A percentile compares a stretch with the other conserved stretches of the same genome.
phyloP scores from a whole-genome alignment of 768 basidiomycete species.

The Rhodotorula taiwanensis region DNA sequence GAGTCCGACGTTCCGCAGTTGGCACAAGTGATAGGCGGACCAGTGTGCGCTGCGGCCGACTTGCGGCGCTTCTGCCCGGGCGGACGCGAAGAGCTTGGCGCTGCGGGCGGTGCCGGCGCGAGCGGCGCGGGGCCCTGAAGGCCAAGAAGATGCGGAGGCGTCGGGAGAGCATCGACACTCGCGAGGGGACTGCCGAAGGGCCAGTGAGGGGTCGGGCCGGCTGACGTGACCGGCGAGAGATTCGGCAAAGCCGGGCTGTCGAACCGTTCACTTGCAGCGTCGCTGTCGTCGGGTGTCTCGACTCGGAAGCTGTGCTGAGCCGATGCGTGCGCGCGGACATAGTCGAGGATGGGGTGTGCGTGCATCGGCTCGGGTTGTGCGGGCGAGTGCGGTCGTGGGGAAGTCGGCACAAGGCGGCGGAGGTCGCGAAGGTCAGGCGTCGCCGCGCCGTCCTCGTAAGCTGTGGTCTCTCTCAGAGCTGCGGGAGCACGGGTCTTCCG shows the following conservation, averaged over 20 bases:
- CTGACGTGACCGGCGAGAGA: background rate
- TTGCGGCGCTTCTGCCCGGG: constrained; percentile 7
- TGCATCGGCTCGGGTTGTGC: background rate
- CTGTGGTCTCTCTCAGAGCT: background rate
- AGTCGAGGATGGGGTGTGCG: constrained; percentile 6
- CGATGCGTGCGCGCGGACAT: constrained; percentile 16
- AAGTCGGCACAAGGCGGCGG: background rate
- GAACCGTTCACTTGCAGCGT: background rate
- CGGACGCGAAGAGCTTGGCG: background rate
- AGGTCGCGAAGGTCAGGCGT: background rate
- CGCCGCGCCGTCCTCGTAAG: background rate
- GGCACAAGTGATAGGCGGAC: constrained; percentile 11
- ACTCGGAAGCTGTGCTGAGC: constrained; percentile 2
- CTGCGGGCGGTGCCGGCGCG: background rate
- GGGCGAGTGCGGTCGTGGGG: background rate
- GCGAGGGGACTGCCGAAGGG: constrained; percentile 3
- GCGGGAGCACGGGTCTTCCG: background rate
- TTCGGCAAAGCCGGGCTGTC: background rate
- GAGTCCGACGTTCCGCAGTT: constrained; percentile 31
- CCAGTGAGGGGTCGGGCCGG: background rate
- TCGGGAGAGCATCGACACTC: background rate
- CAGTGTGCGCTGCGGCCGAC: constrained; percentile 2
- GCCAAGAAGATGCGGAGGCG: background rate
- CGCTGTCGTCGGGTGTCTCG: constrained; percentile 17
- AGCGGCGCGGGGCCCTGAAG: background rate